These are phyloP conservation scores for Metschnikowia noctiluminum DNA, from an alignment of 805 yeast genomes.

Conservation along the genomic window DNA sequence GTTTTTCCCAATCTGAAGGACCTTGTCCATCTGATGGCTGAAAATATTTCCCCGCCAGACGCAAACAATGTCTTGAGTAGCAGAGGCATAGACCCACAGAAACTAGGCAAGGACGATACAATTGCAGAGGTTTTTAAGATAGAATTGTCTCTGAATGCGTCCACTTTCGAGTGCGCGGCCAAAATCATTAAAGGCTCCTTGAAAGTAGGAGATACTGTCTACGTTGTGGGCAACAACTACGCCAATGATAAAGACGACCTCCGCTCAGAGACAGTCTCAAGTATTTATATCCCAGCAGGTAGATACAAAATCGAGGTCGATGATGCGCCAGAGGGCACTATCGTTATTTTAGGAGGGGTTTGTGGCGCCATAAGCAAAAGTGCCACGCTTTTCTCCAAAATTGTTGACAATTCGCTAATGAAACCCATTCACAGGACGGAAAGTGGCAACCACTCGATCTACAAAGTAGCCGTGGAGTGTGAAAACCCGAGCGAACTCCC, in stretches of 20 bases:
- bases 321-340: constrained; percentile 59
- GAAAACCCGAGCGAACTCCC: constrained; percentile 75
- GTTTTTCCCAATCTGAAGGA: constrained; percentile 53
- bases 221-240: constrained; percentile 49
- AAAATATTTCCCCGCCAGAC: constrained; percentile 19
- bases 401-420: constrained; percentile 15
- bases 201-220: constrained; percentile 43
- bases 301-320: constrained; percentile 59
- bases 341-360: constrained; percentile 66
- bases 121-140: constrained; percentile 46
- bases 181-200: constrained; percentile 63
- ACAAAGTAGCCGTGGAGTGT: constrained; percentile 84
- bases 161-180: constrained; percentile 53
- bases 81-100: constrained; percentile 17
- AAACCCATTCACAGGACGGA: constrained; percentile 38
- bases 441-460: constrained; percentile 53
- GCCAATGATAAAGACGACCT: constrained; percentile 50
- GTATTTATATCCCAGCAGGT: constrained; percentile 59
- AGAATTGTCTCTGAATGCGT: constrained; percentile 52
- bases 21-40: constrained; percentile 47
- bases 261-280: constrained; percentile 38
- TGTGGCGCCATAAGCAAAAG: constrained; percentile 53
- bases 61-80: background rate
- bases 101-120: constrained; percentile 25
- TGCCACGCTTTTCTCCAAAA: constrained; percentile 50